Evolutionary conservation across 495 filamentous ascomycete genomes (phyloP).

Genomic region (Chaetomidium leptoderma): DNA sequence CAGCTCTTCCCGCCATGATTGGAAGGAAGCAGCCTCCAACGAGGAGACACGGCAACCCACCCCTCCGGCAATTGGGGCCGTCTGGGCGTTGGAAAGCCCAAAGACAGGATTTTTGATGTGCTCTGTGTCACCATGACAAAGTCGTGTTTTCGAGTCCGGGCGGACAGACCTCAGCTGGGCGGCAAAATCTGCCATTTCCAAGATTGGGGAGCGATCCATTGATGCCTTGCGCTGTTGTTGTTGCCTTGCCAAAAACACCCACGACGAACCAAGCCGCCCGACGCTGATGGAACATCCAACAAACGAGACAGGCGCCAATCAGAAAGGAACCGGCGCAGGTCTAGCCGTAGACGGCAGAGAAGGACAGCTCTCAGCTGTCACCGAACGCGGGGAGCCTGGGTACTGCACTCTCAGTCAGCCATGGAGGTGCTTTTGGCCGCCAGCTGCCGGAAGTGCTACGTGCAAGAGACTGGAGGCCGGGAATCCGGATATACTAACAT

Average conservation of each 20-base stretch:
- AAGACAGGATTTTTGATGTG: not conserved
- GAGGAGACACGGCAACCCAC: not conserved
- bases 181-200: not conserved
- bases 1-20: not conserved
- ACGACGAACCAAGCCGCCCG: not conserved
- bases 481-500: constrained; percentile 14
- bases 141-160: not conserved
- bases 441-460: not conserved
- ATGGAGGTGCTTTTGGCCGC: constrained; percentile 16
- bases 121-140: not conserved
- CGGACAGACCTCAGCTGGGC: not conserved
- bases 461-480: not conserved
- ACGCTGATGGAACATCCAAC: not conserved
- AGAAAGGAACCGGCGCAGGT: not conserved
- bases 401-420: constrained; percentile 2
- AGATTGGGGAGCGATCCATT: not conserved
- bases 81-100: not conserved
- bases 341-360: not conserved
- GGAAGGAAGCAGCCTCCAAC: not conserved
- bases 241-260: not conserved
- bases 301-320: not conserved
- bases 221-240: not conserved
- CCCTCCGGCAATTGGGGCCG: constrained; percentile 1
- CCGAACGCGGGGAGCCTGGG: not conserved
- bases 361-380: not conserved